Evolutionary conservation across 345 rosid species (phyloP).

Genomic region (Melaleuca quinquenervia): DNA sequence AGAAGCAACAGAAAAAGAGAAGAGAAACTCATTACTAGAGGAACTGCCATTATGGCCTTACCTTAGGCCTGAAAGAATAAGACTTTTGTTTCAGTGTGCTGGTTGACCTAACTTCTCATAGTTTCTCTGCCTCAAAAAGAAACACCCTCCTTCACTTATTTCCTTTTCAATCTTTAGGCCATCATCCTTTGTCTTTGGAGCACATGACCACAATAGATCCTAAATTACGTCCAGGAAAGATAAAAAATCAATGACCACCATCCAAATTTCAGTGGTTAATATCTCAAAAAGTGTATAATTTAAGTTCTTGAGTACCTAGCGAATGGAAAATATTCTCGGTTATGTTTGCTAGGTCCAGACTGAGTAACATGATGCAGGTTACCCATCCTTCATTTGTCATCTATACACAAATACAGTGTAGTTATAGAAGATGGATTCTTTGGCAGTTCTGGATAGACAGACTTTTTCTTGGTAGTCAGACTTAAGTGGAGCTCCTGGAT

Average conservation of each 20-base stretch:
- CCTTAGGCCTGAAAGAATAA: neutral
- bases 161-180: constrained; percentile 14
- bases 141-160: neutral
- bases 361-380: neutral
- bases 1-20: neutral
- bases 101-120: neutral
- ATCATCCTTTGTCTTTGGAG: neutral
- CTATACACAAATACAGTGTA: too few relatives aligned
- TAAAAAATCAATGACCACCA: neutral
- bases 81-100: neutral
- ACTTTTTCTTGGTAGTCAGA: too few relatives aligned
- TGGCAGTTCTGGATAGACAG: too few relatives aligned
- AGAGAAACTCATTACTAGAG: neutral
- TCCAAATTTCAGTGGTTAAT: neutral
- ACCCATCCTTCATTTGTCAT: neutral
- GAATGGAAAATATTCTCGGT: neutral
- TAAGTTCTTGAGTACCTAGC: neutral
- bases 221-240: neutral
- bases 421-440: too few relatives aligned
- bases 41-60: neutral
- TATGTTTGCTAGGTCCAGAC: neutral
- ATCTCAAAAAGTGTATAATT: neutral
- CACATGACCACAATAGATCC: neutral
- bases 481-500: too few relatives aligned
- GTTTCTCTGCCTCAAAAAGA: neutral